Base-by-base conservation (phyloP, 495 filamentous ascomycete genomes). In the Aspergillus sparsus region DNA sequence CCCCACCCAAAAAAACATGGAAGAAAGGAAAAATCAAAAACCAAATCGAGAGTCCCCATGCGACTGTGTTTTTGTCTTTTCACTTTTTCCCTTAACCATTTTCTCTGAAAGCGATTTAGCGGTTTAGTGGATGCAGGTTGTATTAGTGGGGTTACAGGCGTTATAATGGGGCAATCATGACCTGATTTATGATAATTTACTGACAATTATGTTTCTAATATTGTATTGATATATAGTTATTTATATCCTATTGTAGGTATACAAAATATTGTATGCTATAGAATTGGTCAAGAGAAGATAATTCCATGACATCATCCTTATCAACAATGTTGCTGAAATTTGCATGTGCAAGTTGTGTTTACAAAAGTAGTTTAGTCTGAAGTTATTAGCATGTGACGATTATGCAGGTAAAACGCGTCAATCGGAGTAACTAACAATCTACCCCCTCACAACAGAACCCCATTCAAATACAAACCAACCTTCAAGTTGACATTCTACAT, bases 51-150 rank as follows among this genome's bases (percentile, higher is more conserved):
- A 27, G 21, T 27, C 21, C 21, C 21, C 21, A 27, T 27, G 21
- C 21, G 21, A 1, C 21, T 3, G 21, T 27, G 21, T 27, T 27
- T 27, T 27, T 3, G 21, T 27, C 21, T 27, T 27, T 27, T 27
- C 21, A 27, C 21, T 27, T 27, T 27, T 47, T 39, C 11, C 7
- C 42, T 49, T 33, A 53, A 13, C 58, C 42, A 37, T 37, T 35
- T 53, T 59, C 55, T 31, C 49, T 45, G 27, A 33, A 55, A 63
- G 57, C 57, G 44, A 35, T 61, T 63, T 61, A 66, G 64, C 64
- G 64, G 35, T 60, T n/a, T 61, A 41, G 50, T 51, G 16, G 58
- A 60, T 39, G 55, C 51, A 41, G 54, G 53, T 53, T 49, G 45
- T 57, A n/a, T 27, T 45, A 55, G 44, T 39, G 53, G 35, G 49